A percentile compares a stretch with the other conserved stretches of the same genome.
These are phyloP conservation scores for Sporothrix mexicana DNA, from an alignment of 2,329 filamentous ascomycete genomes.

Conservation along the genomic window DNA sequence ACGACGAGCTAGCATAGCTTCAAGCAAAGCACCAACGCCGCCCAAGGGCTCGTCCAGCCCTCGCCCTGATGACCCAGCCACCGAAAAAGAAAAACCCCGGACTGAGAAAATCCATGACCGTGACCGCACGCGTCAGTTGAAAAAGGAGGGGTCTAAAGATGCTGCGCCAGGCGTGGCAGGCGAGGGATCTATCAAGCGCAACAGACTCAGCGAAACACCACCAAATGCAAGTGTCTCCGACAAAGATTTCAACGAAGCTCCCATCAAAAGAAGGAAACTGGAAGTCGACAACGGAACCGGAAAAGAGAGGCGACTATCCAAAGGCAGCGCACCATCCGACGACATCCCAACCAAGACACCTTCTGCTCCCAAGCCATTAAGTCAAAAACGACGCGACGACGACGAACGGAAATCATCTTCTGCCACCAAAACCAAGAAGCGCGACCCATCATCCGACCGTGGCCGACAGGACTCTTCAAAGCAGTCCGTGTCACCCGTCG, in stretches of 20 bases:
- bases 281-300: slow-evolving; percentile 53
- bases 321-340: slow-evolving; percentile 54
- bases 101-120: slow-evolving; percentile 65
- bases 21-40: slow-evolving; percentile 55
- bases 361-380: slow-evolving; percentile 42
- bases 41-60: slow-evolving; percentile 60
- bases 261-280: slow-evolving; percentile 62
- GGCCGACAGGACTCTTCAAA: slow-evolving; percentile 53
- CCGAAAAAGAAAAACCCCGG: slow-evolving; percentile 61
- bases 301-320: slow-evolving; percentile 55
- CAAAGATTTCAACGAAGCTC: slow-evolving; percentile 58
- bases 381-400: slow-evolving; percentile 52
- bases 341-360: slow-evolving; percentile 53
- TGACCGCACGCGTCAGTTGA: slow-evolving; percentile 65
- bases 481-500: slow-evolving; percentile 45
- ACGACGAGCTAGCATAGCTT: slow-evolving; percentile 63
- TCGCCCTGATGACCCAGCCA: slow-evolving; percentile 53
- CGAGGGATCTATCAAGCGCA: slow-evolving; percentile 62
- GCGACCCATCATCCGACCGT: slow-evolving; percentile 44
- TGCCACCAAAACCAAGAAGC: slow-evolving; percentile 48
- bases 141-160: slow-evolving; percentile 66
- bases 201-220: slow-evolving; percentile 64
- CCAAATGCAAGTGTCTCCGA: slow-evolving; percentile 58
- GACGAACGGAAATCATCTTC: slow-evolving; percentile 46
- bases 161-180: slow-evolving; percentile 53